Conservation (phyloP, 306 rosid genomes). For the Cotoneaster glaucophyllus region DNA sequence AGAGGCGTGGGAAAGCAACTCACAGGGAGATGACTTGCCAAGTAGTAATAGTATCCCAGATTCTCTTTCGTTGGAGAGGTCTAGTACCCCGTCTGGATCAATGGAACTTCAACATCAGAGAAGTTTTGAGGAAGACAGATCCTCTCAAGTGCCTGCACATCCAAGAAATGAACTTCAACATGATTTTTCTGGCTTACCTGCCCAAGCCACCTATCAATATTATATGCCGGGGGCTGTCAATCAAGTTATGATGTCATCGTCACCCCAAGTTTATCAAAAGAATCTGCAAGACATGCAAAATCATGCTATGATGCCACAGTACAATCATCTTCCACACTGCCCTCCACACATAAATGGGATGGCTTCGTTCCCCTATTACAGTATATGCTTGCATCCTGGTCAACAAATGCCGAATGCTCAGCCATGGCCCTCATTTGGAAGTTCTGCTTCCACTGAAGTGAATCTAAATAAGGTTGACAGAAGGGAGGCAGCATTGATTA, state of each 20-base stretch:
- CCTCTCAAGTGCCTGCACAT: constrained; percentile 32
- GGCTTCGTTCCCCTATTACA: constrained; percentile 64
- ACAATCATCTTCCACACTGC: constrained; percentile 64
- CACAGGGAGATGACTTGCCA: constrained; percentile 65
- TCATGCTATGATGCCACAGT: constrained; percentile 64
- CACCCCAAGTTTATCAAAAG: constrained; percentile 61
- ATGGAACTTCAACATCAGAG: constrained; percentile 49
- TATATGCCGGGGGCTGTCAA: constrained; percentile 58
- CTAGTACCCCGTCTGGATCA: constrained; percentile 71
- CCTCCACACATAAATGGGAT: constrained; percentile 65
- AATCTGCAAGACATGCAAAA: constrained; percentile 64
- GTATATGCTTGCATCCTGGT: constrained; percentile 64
- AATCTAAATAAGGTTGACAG: constrained; percentile 62
- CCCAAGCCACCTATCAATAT: constrained; percentile 69
- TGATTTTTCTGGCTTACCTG: constrained; percentile 40
- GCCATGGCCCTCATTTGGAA: constrained; percentile 69
- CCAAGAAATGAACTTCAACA: constrained; percentile 45
- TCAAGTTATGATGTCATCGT: constrained; percentile 65
- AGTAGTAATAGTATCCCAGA: constrained; percentile 55
- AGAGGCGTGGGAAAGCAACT: constrained; percentile 52
- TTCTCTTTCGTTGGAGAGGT: constrained; percentile 80
- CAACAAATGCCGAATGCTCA: constrained; percentile 65
- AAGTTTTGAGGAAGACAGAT: constrained; percentile 36
- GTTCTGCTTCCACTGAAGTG: constrained; percentile 51
- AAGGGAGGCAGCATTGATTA: constrained; percentile 95